Base-by-base conservation (phyloP, 2,329 filamentous ascomycete genomes). In the Zasmidium cellare region DNA sequence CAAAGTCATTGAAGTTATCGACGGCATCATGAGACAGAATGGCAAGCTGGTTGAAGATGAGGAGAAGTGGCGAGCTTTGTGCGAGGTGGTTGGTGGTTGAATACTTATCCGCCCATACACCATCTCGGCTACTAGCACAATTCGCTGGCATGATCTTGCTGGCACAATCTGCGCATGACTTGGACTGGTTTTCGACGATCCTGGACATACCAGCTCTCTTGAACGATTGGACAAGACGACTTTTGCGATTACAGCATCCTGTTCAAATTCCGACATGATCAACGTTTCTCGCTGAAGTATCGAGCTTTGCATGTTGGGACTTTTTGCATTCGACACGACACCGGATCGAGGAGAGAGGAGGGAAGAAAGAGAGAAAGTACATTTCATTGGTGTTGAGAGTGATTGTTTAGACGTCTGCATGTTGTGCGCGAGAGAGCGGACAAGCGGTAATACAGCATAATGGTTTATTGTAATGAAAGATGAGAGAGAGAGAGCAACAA, bases 1-100 rank as follows among this genome's bases (percentile, higher is more conserved):
- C 71, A 87, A 86, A 69, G 89, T 96, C 9, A 84, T 96, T 23
- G 88, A 92, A 58, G 88, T 89, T 2, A 80, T 97, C 66, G 83
- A 87, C 64, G 80, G 83, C 19, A 83, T 91, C 16, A 86, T 96
- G 71, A 81, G 80, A 62, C 79, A 79, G 59, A 84, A 87, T 24
- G 80, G 81, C 23, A 77, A 92, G 65, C 76, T 96, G 25, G 85
- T 96, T 23, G 78, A 83, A 38, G 89, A 80, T 45, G 71, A 75
- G 51, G 72, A 74, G 59, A 76, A 77, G 68, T 76, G 74, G 69
- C 67, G 67, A 52, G 76, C 72, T 22, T 75, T 81, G 69, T 73
- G 73, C 62, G 76, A 77, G 58, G 73, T 79, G 51, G 65, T 72
- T 49, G 64, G 61, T 12, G 65, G 63, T n/a, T 71, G 62, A 65